Base-by-base conservation (phyloP, 306 rosid genomes). In the Vigna mungo region DNA sequence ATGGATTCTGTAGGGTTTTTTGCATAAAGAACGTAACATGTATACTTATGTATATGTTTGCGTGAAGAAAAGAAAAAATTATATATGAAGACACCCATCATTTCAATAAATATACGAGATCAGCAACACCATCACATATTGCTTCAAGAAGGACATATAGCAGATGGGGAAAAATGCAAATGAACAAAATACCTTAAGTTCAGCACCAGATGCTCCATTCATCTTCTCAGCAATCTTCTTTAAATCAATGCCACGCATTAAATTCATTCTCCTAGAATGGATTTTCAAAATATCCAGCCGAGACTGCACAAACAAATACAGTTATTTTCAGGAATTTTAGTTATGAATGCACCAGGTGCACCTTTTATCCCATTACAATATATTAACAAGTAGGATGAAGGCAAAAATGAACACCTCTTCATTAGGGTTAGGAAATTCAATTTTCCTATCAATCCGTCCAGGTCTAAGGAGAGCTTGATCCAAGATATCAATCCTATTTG, bases 381-480 rank as follows among this genome's bases (percentile, higher is more conserved):
- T 54, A 75, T 52, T 71, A 70, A 49, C 37, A 34, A 20, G 51
- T 4, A 75, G 34, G 9, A 66, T 11, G 60, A 53, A 71, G 60
- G 15, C 25, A 78, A 7, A 30, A 9, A 51, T 17, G 23, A n/a
- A 47, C 74, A 94, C 98, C 87, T 92, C 99, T 75, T 54, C 99
- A 66, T 90, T 96, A 67, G 99, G 99, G 79, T 96, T 96, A 66
- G 99, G 99, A 77, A 96, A 96, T 66, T 96, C 99, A 71, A 96
- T 96, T 85, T 96, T 96, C 78, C 99, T 55, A 78, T 96, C 99
- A 80, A 96, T 96, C 62, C 99, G 87, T 60, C 99, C 98, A 30
- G 99, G 99, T 91, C 99, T 88, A 52, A 96, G 92, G 21, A 96
- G 97, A 9, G 98, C 99, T 88, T 96, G 99, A 86, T 96, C 99